Evolutionary conservation across 441 rosid species (phyloP).

Genomic region (Theobroma grandiflorum): DNA sequence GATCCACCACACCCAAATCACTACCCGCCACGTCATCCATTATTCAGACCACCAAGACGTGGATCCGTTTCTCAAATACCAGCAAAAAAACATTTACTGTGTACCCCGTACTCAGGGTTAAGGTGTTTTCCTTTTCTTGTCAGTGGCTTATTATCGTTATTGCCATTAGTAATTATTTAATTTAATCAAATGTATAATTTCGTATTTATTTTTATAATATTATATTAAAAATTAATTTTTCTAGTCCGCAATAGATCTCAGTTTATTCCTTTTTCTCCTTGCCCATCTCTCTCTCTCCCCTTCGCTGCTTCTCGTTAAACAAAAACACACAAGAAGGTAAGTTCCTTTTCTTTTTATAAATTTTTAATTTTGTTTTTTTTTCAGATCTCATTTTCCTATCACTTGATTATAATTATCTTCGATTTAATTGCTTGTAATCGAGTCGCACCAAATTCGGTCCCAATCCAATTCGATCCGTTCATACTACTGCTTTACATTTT

Average conservation of each 20-base stretch:
- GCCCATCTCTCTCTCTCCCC: background rate
- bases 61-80: too few species aligned
- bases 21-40: too few species aligned
- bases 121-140: too few species aligned
- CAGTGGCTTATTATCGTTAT: too few species aligned
- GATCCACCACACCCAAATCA: too few species aligned
- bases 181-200: background rate
- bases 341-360: background rate
- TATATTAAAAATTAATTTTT: background rate
- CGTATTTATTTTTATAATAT: background rate
- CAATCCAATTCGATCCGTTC: background rate
- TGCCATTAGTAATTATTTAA: too few species aligned
- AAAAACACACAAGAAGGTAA: slow-evolving; percentile 1
- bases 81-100: too few species aligned
- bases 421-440: background rate
- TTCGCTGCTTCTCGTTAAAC: background rate
- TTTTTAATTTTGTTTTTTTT: background rate
- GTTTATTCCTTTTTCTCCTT: background rate
- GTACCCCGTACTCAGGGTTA: too few species aligned
- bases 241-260: background rate
- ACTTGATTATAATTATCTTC: background rate
- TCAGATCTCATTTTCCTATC: background rate
- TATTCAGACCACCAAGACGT: too few species aligned
- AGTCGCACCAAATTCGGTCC: background rate
- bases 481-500: background rate